Base-by-base conservation (phyloP, 306 rosid species). In the Canavalia gladiata region DNA sequence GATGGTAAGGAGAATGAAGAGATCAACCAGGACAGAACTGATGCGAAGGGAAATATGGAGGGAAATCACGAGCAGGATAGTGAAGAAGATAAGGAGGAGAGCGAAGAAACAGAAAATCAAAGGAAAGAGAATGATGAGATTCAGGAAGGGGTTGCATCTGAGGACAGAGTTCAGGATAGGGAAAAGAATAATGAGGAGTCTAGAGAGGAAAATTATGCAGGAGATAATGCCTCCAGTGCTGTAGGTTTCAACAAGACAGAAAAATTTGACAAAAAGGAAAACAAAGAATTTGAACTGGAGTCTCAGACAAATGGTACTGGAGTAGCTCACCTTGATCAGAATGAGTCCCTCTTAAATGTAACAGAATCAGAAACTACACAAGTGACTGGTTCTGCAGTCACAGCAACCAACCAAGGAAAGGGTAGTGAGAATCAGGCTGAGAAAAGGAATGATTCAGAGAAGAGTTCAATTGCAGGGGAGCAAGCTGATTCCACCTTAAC, bases 201-300 rank as follows among this genome's bases (percentile, higher is more conserved):
- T 7, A 83, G 88, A 76, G 91, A 90, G 84, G 86, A 86, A 69
- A 64, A 83, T 28, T 78, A 87, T 88, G 83, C 81, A 65, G 89
- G 83, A 28, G 92, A 90, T 67, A 86, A 88, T 85, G 90, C 91
- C 62, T 86, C 92, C 49, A 93, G 85, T 76, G 91, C 85, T 47
- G 88, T 88, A 18, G 88, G 77, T 55, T 68, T 78, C 10, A 81
- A 75, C 58, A 85, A 86, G 71, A 79, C 51, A 68, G 81, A 89
- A 78, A 87, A 85, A 30, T 45, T 67, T 52, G 84, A 76, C 49
- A 85, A 56, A 37, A 85, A 68, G 82, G 97, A 87, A 28, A 84
- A 78, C 39, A 75, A 55, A 6, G 87, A 83, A 77, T 58, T 64
- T 63, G 86, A 85, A 39, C 79, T 29, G 54, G 84, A 82, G 70